phyloP scores from a whole-genome alignment of 495 filamentous ascomycete species.

The Penicillium pulvis region DNA sequence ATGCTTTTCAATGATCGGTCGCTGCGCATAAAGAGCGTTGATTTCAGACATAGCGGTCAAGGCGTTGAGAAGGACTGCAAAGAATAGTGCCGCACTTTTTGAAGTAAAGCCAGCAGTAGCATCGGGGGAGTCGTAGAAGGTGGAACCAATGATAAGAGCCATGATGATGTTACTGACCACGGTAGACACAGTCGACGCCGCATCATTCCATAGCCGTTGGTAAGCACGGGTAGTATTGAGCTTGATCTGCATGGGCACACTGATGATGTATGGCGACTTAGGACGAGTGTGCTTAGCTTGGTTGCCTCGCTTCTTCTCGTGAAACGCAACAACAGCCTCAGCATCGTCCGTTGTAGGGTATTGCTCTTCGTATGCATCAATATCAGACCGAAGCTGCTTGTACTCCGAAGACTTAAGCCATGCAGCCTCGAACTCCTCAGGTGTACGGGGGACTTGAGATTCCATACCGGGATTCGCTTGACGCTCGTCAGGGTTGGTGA shows the following conservation, averaged over 20 bases:
- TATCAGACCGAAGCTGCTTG: slow-evolving; percentile 63
- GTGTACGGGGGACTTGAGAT: slow-evolving; percentile 69
- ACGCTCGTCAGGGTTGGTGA: slow-evolving; percentile 73
- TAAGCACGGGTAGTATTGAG: slow-evolving; percentile 78
- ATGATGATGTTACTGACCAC: slow-evolving; percentile 75
- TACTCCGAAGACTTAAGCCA: slow-evolving; percentile 76
- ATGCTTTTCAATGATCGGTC: slow-evolving; percentile 92
- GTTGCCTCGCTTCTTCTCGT: slow-evolving; percentile 60
- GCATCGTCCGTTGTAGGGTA: slow-evolving; percentile 66
- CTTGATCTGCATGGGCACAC: slow-evolving; percentile 66
- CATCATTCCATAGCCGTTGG: slow-evolving; percentile 65
- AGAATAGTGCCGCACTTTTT: slow-evolving; percentile 81
- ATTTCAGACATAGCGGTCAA: slow-evolving; percentile 77
- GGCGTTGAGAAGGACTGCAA: slow-evolving; percentile 82
- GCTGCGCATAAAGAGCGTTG: slow-evolving; percentile 80
- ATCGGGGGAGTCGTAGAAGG: slow-evolving; percentile 74
- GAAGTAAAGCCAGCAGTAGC: slow-evolving; percentile 72
- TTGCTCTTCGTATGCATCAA: slow-evolving; percentile 65
- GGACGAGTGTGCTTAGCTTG: slow-evolving; percentile 58
- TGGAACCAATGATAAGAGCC: slow-evolving; percentile 75
- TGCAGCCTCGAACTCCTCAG: slow-evolving; percentile 72
- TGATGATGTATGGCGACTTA: slow-evolving; percentile 77
- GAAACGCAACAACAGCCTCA: slow-evolving; percentile 56
- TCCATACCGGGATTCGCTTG: slow-evolving; percentile 56
- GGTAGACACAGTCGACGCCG: slow-evolving; percentile 66